Conservation (phyloP, 2,329 filamentous ascomycete genomes). For the Chaetomiaceae sp. region DNA sequence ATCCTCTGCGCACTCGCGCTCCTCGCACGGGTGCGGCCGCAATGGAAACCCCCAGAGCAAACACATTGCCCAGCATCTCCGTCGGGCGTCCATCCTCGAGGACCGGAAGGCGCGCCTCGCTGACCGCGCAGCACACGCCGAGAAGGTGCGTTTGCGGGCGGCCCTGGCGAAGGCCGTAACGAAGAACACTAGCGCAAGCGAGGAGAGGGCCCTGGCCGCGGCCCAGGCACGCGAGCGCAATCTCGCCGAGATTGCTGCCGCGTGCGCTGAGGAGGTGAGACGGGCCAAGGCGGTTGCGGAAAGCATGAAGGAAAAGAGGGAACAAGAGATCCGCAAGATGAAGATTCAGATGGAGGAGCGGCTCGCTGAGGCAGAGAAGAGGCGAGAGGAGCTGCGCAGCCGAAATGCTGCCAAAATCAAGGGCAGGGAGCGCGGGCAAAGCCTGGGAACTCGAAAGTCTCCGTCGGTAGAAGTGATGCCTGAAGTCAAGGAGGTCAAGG, state of each 20-base stretch:
- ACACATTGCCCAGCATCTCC: constrained; percentile 72
- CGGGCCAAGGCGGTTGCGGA: constrained; percentile 79
- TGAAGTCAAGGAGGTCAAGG: constrained; percentile 47
- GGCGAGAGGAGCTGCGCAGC: constrained; percentile 61
- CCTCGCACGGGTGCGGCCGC: constrained; percentile 56
- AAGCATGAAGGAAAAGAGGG: constrained; percentile 73
- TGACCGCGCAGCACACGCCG: constrained; percentile 74
- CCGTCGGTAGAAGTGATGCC: constrained; percentile 43
- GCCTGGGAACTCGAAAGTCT: constrained; percentile 45
- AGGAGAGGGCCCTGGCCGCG: constrained; percentile 72
- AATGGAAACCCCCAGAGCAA: constrained; percentile 64
- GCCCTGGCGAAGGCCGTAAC: constrained; percentile 68
- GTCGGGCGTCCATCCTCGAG: constrained; percentile 75
- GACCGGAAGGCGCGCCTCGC: constrained; percentile 74
- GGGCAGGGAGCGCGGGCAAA: constrained; percentile 49
- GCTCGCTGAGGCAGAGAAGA: constrained; percentile 69
- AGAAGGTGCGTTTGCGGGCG: constrained; percentile 74
- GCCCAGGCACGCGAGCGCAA: constrained; percentile 76
- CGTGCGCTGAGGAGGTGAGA: constrained; percentile 78
- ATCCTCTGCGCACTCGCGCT: constrained; percentile 69
- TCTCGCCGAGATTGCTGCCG: constrained; percentile 73
- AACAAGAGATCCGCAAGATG: constrained; percentile 66
- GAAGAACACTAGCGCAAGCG: constrained; percentile 60
- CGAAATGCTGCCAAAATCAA: constrained; percentile 44
- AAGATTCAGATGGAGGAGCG: constrained; percentile 74